These are phyloP conservation scores for Dillenia suffruticosa DNA, from an alignment of 164 flowering plant genomes.

Conservation along the genomic window DNA sequence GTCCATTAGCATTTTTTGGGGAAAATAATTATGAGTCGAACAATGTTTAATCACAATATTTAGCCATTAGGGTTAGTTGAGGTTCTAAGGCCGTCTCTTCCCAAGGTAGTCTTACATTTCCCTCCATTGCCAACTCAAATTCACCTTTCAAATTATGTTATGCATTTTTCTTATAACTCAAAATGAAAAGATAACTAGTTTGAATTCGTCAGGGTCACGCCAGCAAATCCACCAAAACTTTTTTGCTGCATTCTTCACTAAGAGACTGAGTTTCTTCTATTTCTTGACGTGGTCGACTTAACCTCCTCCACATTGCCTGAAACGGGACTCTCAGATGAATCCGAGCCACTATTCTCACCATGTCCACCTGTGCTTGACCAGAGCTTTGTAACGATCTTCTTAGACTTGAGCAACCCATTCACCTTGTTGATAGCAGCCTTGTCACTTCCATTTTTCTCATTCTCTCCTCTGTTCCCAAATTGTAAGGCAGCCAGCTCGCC, in stretches of 20 bases:
- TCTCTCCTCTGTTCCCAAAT: constrained; percentile 24
- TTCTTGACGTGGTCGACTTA: constrained; percentile 51
- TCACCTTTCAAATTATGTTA: too few relatives aligned
- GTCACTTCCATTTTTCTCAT: constrained; percentile 20
- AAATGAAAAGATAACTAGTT: too few relatives aligned
- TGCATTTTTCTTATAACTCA: too few relatives aligned
- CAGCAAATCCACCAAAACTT: not conserved
- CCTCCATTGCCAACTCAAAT: too few relatives aligned
- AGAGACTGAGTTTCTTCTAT: constrained; percentile 52
- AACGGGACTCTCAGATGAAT: constrained; percentile 60
- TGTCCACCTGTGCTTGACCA: constrained; percentile 47
- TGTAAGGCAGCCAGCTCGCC: constrained; percentile 53
- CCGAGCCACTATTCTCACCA: constrained; percentile 59
- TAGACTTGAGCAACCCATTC: constrained; percentile 48
- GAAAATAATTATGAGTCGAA: too few relatives aligned
- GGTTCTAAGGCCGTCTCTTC: too few relatives aligned
- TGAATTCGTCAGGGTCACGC: too few relatives aligned
- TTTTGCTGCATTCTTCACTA: constrained; percentile 18
- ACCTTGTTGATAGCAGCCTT: constrained; percentile 38
- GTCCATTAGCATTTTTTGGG: too few relatives aligned
- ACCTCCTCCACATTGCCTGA: constrained; percentile 47
- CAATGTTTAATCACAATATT: too few relatives aligned
- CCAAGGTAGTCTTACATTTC: too few relatives aligned
- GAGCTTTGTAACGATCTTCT: constrained; percentile 50
- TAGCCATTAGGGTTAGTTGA: too few relatives aligned